These are phyloP conservation scores for Salix arbutifolia DNA, from an alignment of 345 rosid genomes.

Conservation along the genomic window DNA sequence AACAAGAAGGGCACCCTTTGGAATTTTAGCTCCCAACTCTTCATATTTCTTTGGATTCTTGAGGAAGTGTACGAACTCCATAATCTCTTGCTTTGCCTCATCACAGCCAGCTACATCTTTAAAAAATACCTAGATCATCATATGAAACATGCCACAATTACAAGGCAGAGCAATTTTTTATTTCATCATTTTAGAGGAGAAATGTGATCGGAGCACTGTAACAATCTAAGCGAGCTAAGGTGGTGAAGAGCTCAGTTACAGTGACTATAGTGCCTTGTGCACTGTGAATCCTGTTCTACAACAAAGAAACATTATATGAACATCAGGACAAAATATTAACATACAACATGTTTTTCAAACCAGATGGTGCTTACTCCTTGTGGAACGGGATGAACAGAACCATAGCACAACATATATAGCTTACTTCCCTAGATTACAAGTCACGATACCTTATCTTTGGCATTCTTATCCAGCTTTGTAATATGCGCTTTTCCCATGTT, in stretches of 20 bases:
- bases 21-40: slow-evolving; percentile 91
- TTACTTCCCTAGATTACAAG: neutral
- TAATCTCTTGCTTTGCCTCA: slow-evolving; percentile 94
- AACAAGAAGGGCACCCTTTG: slow-evolving; percentile 90
- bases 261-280: neutral
- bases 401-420: neutral
- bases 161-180: neutral
- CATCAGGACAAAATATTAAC: neutral
- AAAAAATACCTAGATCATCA: slow-evolving; percentile 53
- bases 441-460: slow-evolving; percentile 73
- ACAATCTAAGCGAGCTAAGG: neutral
- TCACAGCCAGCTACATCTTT: slow-evolving; percentile 99
- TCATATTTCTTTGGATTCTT: slow-evolving; percentile 92
- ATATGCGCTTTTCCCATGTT: slow-evolving; percentile 91
- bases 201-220: neutral
- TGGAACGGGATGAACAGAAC: neutral
- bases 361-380: neutral
- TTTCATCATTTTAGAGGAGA: neutral
- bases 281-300: neutral
- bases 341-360: neutral
- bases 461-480: slow-evolving; percentile 77
- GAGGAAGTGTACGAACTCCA: slow-evolving; percentile 96
- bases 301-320: neutral
- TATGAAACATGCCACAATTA: slow-evolving; percentile 4
- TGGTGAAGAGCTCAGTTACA: neutral